phyloP scores from a whole-genome alignment of 345 rosid genomes.

The Citrus sp. region DNA sequence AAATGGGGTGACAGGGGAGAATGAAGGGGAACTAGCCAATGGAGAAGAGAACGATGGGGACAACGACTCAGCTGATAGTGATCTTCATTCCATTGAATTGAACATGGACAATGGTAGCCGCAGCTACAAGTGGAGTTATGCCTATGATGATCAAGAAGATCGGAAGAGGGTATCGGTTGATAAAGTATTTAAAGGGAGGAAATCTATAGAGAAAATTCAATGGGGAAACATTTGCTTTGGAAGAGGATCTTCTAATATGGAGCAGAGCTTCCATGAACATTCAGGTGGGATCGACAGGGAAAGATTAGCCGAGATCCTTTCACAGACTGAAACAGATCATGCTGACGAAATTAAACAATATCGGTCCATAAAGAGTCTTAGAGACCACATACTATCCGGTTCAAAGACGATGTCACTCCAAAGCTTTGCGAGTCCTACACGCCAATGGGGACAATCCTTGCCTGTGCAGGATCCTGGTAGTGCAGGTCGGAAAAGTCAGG shows the following conservation, averaged over 20 bases:
- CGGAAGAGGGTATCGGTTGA: constrained; percentile 29
- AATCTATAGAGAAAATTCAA: constrained; percentile 49
- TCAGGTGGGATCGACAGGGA: constrained; percentile 31
- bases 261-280: constrained; percentile 27
- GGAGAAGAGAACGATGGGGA: constrained; percentile 45
- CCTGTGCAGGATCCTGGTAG: constrained; percentile 21
- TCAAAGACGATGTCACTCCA: constrained; percentile 19
- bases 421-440: constrained; percentile 37
- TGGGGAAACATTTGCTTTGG: constrained; percentile 56
- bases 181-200: constrained; percentile 46
- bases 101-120: constrained; percentile 65
- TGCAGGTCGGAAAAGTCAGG: constrained; percentile 14
- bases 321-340: constrained; percentile 30
- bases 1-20: constrained; percentile 10
- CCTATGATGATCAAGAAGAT: constrained; percentile 31
- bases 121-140: constrained; percentile 85
- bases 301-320: constrained; percentile 26
- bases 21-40: constrained; percentile 21
- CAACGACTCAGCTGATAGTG: constrained; percentile 65
- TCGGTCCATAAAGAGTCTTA: constrained; percentile 42
- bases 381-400: constrained; percentile 55
- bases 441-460: constrained; percentile 27
- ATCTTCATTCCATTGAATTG: constrained; percentile 88
- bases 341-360: constrained; percentile 44
- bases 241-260: constrained; percentile 28